These are phyloP conservation scores for Rhizophagus sp. DNA, from an alignment of 192 early-diverging fungal genomes.

Conservation along the genomic window DNA sequence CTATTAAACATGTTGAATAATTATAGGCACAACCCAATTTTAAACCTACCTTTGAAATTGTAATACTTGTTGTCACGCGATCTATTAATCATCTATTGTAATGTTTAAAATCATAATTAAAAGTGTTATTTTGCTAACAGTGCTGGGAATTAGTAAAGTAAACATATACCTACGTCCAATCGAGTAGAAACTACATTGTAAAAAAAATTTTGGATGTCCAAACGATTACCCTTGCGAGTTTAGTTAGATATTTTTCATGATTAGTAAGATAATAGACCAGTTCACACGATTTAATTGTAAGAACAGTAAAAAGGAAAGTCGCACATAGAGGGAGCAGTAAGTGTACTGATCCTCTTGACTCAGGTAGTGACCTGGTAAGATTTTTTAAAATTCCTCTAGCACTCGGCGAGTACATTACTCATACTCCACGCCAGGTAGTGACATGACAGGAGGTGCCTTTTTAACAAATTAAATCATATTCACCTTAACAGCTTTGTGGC, in stretches of 20 bases:
- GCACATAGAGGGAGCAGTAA: not conserved
- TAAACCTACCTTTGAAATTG: not conserved
- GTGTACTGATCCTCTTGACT: not conserved
- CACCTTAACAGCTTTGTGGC: not conserved
- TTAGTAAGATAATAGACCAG: not conserved
- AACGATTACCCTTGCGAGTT: not conserved
- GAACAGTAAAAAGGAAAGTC: not conserved
- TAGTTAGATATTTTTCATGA: not conserved
- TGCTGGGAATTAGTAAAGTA: not conserved
- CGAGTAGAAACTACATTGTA: not conserved
- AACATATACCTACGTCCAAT: not conserved
- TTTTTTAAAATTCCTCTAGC: constrained; percentile 5
- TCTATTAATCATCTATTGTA: not conserved
- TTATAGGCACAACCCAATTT: not conserved
- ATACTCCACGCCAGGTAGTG: not conserved
- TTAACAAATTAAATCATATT: not conserved
- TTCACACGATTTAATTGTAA: not conserved
- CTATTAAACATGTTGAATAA: not conserved
- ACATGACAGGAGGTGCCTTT: not conserved
- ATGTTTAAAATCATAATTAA: not conserved
- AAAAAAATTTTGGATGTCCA: not conserved
- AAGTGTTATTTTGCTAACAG: not conserved
- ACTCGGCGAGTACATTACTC: not conserved
- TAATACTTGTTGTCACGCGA: not conserved
- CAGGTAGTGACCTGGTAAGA: not conserved